Evolutionary conservation across 495 filamentous ascomycete species (phyloP), one percentile per base, ranked within the genome.

Genomic region (Tuber borchii): DNA sequence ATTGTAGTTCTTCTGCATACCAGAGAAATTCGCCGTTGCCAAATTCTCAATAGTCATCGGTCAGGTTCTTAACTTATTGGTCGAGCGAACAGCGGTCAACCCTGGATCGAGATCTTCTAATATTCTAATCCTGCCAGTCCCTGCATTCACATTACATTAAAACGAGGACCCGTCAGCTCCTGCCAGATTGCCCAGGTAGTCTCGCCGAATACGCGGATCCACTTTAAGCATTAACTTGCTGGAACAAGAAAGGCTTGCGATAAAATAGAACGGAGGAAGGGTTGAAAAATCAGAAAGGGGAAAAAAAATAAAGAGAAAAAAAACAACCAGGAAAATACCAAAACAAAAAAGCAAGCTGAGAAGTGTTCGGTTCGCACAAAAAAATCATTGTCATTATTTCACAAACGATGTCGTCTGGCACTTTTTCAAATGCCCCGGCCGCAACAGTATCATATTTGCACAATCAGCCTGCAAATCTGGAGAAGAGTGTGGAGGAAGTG

Each of bases 31-130:
- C 42, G 22, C 45, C 46, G 19, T 56, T 26, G 31, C 40, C 42
- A 75, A 34, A 75, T 65, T 37, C n/a, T 20, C 22, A 10, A 22
- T 20, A 31, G 71, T 61, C 46, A 73, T 69, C 71, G 76, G 74
- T 40, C 61, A 45, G 61, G 56, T 69, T 44, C 39, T 45, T 10
- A 43, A 74, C 51, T 37, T 34, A 65, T 65, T 65, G 56, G 56
- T 65, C 14, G 56, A 65, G 26, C 26, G 0, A 10, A 46, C 26
- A 65, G 14, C 56, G 26, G 56, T 61, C 26, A 12, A 65, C 73
- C 19, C 73, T 45, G 26, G 6, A 34, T 61, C 72, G 20, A 45
- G 40, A 70, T 16, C 48, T 71, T 31, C 61, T n/a, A 72, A 70
- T 22, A 70, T 71, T 31, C 44, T 44, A 39, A 72, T 22, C 22